Evolutionary conservation across 257 asterid genomes (phyloP), one percentile per base, ranked within the genome.

Genomic region (Lavandula angustifolia): DNA sequence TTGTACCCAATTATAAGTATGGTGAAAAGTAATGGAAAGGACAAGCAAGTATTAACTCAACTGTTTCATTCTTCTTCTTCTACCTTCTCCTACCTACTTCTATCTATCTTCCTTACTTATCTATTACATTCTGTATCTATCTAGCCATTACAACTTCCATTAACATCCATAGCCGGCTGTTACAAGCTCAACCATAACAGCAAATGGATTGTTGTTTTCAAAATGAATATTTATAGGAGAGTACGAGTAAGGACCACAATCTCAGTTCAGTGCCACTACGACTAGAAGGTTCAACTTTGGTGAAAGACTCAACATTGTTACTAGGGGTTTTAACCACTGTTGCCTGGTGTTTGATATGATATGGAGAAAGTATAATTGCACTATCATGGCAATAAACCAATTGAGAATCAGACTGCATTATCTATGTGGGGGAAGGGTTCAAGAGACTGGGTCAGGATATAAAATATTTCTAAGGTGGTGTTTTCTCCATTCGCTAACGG

Each of bases 171-270:
- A n/a, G n/a, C n/a, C n/a, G n/a, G n/a, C n/a, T n/a, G n/a, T n/a
- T n/a, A n/a, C 94, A 76, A 94, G 96, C 87, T 90, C 99, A 87
- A 90, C 97, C 73, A 94, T 92, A 74, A 90, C 96, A 75, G 99
- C 92, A 78, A 94, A 94, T 5, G 97, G 89, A 37, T 81, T 72
- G 74, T 90, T 94, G 75, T 94, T 94, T 79, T 94, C 99, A 55
- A 87, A 86, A 86, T 94, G 99, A 53, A 87, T 48, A 11, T 76
- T 68, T 57, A 90, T 46, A 27, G 99, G 96, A 16, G 86, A 75
- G 80, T 77, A 83, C 3, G 97, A 86, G 77, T 72, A 86, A 38
- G 99, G 82, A 73, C 60, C 42, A 3, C 61, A 75, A 38, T 72
- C 78, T 94, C 56, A 94, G 75, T 79, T 94, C 92, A 61, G 79